Base-by-base conservation (phyloP, 192 early-diverging fungal genomes). In the Polychytrium aggregatum region DNA sequence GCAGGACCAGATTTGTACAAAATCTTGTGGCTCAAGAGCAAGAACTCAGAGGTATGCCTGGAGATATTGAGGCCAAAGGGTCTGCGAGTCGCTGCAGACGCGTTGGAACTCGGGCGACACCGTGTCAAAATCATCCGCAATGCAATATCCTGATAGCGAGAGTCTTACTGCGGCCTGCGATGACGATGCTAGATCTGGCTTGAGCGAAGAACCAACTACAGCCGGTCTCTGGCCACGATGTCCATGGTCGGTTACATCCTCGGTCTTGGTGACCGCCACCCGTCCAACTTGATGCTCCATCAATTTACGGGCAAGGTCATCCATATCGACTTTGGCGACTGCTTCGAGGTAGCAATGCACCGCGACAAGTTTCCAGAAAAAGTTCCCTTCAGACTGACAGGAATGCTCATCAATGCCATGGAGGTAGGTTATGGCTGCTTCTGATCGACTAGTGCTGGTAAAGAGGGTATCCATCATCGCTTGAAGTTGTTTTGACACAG, bases 221-320 rank as follows among this genome's bases (percentile, higher is more conserved):
- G 92, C 1, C 58, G 94, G 41, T 92, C 89, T 3, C 68, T 98
- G 47, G 94, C 90, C 3, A 82, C 89, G 10, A 98, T 94, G 90
- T 98, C 94, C 0, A 96, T 98, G 84, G 92, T 90, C 7, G 94
- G 94, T 8, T 98, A 98, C 64, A 87, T 98, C 16, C 70, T 98
- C n/a, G 94, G 94, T 20, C 62, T 98, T 28, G 94, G 94, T 2
- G 94, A 98, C 70, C 66, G 94, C 8, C 94, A 98, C 63, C 92
- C 90, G 2, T 90, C 88, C 30, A 98, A 98, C 60, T 68, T 98
- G 33, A 89, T 98, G 89, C 53, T 96, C 25, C 83, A 96, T 50
- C 52, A 81, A 11, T 74, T 73, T 21, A 85, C 86, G 14, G 92
- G 92, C 45, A 94, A 96, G 59, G 80, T 94, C 8, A 83, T 98